phyloP scores from a whole-genome alignment of 164 flowering plant species.

The Warburgia ugandensis region DNA sequence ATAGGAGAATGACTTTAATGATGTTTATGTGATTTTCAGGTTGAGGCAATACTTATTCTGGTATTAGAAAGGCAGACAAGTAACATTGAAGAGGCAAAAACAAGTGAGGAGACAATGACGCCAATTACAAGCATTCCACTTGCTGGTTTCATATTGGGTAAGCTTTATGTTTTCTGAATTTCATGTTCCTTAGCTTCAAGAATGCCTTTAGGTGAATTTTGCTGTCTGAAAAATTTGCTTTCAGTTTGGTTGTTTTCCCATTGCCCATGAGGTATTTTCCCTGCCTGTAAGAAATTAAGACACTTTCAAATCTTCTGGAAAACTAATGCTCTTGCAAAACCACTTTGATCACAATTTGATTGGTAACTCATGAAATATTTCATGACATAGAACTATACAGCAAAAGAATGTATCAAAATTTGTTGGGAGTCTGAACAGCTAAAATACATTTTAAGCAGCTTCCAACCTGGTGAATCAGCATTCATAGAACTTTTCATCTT shows the following conservation, averaged over 20 bases:
- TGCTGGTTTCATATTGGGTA: conserved; percentile 76
- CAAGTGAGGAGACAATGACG: conserved; percentile 8
- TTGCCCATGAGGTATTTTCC: too few species aligned
- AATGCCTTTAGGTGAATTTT: not conserved
- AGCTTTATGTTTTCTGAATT: conserved; percentile 10
- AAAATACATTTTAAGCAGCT: not conserved
- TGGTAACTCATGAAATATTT: too few species aligned
- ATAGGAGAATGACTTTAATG: not conserved
- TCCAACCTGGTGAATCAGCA: not conserved
- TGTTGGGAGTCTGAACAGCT: not conserved
- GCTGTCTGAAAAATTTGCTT: too few species aligned
- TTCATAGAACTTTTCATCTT: not conserved
- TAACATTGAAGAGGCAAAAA: conserved; percentile 8
- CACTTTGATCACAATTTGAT: not conserved
- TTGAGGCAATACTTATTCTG: conserved; percentile 45
- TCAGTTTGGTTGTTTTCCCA: not conserved
- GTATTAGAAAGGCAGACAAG: conserved; percentile 36
- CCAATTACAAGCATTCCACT: conserved; percentile 41
- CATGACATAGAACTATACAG: not conserved
- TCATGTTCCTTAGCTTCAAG: too few species aligned
- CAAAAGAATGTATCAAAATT: not conserved
- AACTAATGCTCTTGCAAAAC: not conserved
- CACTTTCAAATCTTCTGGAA: too few species aligned
- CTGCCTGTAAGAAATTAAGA: too few species aligned
- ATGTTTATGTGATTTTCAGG: conserved; percentile 30